phyloP scores from a whole-genome alignment of 345 rosid genomes.

The Eucalyptus sp. region DNA sequence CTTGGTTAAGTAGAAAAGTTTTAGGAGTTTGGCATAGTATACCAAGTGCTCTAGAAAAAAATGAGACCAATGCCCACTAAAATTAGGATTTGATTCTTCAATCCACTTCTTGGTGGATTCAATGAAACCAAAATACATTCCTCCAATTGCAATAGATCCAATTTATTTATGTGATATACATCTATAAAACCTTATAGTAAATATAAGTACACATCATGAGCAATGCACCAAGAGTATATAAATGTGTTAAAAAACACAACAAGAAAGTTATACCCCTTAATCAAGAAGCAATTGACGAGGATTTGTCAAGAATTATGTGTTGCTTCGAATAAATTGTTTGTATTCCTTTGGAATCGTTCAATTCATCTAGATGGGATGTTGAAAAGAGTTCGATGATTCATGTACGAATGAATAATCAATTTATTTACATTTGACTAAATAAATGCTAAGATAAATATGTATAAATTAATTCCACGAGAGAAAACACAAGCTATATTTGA shows the following conservation, averaged over 20 bases:
- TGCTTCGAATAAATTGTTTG: no score
- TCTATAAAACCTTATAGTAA: constrained; percentile 65
- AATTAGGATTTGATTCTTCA: constrained; percentile 66
- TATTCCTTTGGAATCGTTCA: no score
- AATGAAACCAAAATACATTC: constrained; percentile 85
- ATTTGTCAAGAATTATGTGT: no score
- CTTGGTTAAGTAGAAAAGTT: neutral
- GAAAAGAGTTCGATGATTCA: no score
- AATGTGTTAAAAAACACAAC: neutral
- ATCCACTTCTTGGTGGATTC: constrained; percentile 92
- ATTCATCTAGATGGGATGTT: no score
- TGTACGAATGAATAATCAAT: no score
- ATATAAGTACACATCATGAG: neutral
- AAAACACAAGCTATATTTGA: no score
- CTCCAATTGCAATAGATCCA: constrained; percentile 89
- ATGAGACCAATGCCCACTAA: constrained; percentile 83
- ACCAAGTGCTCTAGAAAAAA: constrained; percentile 89
- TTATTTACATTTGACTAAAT: no score
- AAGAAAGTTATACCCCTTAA: constrained; percentile 30
- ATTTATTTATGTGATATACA: constrained; percentile 68
- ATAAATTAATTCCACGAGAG: no score
- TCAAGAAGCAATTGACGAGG: neutral
- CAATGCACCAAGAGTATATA: neutral
- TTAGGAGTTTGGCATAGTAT: neutral
- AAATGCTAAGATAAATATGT: no score